These are phyloP conservation scores for Harringtonia aguacate DNA, from an alignment of 2,329 filamentous ascomycete species.

Conservation along the genomic window DNA sequence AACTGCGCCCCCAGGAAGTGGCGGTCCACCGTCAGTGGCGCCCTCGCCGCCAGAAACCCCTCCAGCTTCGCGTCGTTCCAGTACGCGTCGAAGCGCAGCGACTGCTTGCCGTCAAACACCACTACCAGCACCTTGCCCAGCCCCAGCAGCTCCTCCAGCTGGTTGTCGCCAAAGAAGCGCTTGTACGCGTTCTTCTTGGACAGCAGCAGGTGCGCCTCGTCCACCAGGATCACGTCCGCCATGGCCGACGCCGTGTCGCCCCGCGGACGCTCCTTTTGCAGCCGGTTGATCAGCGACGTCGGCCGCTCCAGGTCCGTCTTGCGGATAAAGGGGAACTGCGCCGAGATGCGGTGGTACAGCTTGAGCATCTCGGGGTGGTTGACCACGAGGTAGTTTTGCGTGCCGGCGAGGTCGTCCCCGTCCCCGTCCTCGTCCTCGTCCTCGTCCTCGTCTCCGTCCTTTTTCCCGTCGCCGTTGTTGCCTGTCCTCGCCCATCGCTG, in stretches of 20 bases:
- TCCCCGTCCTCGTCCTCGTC: not conserved
- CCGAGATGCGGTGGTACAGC: slow-evolving; percentile 6
- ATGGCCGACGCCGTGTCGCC: not conserved
- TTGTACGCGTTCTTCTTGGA: slow-evolving; percentile 6
- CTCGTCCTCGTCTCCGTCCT: not conserved
- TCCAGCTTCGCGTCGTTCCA: slow-evolving; percentile 4
- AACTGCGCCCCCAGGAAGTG: slow-evolving; percentile 1
- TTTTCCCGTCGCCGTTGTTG: not conserved
- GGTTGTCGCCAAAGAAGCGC: slow-evolving; percentile 7
- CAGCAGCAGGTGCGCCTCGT: slow-evolving; percentile 7
- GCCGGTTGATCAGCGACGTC: slow-evolving; percentile 6
- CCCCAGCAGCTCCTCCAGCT: slow-evolving; percentile 5
- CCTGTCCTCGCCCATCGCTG: not conserved
- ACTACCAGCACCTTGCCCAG: slow-evolving; percentile 3
- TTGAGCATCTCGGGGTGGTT: slow-evolving; percentile 8
- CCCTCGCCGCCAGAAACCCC: not conserved
- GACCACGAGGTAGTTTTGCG: slow-evolving; percentile 6
- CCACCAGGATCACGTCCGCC: slow-evolving; percentile 5
- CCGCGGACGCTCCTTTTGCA: slow-evolving; percentile 4
- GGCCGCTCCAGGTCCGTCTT: slow-evolving; percentile 7
- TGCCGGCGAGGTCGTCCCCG: not conserved
- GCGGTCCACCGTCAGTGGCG: not conserved
- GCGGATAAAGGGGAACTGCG: slow-evolving; percentile 5
- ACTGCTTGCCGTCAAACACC: slow-evolving; percentile 7
- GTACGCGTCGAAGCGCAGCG: slow-evolving; percentile 5